Conservation (phyloP, 169 alveolate genomes). For the Cryptosporidium sp. region DNA sequence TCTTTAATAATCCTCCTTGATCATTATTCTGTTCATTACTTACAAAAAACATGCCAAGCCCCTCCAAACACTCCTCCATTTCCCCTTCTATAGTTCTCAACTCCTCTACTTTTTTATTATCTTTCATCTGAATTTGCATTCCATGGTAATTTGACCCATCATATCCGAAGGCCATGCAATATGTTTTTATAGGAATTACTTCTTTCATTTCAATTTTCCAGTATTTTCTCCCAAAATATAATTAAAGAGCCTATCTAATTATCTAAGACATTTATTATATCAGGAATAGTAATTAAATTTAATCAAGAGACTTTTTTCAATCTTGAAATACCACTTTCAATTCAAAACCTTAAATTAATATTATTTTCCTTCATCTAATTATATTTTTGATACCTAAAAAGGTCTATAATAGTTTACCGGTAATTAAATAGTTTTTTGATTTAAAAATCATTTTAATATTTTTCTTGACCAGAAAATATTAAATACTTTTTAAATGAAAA, state of each 20-base stretch:
- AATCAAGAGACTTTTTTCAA: neutral
- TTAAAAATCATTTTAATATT: neutral
- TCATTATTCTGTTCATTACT: neutral
- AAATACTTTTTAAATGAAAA: too few relatives aligned
- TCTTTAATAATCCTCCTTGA: conserved; percentile 47
- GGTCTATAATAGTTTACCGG: neutral
- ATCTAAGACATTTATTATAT: neutral
- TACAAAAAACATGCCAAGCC: conserved; percentile 13
- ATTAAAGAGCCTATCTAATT: too few relatives aligned
- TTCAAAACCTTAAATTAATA: neutral
- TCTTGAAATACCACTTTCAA: neutral
- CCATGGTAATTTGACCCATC: conserved; percentile 86
- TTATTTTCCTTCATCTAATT: neutral
- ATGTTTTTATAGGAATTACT: conserved; percentile 74
- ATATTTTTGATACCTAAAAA: neutral
- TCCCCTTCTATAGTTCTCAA: conserved; percentile 62
- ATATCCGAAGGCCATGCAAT: conserved; percentile 81
- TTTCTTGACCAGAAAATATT: neutral
- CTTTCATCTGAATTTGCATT: conserved; percentile 82
- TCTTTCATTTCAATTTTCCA: neutral
- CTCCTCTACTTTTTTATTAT: conserved; percentile 73
- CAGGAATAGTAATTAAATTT: neutral
- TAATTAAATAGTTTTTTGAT: neutral
- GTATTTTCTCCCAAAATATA: too few relatives aligned
- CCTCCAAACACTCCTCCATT: conserved; percentile 41